A percentile compares a stretch with the other conserved stretches of the same genome.
Conservation (phyloP, 371 early-diverging fungal genomes). For the Rhizopus delemar region DNA sequence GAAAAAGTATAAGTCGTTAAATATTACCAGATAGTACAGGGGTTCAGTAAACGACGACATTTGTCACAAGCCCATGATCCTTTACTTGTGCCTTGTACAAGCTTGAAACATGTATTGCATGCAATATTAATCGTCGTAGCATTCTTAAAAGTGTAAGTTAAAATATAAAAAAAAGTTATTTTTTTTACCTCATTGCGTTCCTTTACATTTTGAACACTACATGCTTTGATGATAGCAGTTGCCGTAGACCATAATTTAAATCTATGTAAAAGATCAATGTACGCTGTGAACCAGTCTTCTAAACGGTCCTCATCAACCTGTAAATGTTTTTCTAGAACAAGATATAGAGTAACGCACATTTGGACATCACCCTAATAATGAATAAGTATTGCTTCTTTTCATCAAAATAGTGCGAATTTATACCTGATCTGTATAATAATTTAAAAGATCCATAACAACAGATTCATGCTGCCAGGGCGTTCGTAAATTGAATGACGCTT, state of each 20-base stretch:
- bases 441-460: conserved; percentile 58
- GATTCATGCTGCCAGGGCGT: conserved; percentile 60
- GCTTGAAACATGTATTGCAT: conserved; percentile 73
- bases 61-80: conserved; percentile 78
- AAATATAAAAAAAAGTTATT: conserved; percentile 13
- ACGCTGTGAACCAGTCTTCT: conserved; percentile 73
- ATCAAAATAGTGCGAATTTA: not conserved
- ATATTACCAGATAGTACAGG: conserved; percentile 74
- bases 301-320: conserved; percentile 48
- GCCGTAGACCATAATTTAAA: conserved; percentile 75
- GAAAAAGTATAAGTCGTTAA: not conserved
- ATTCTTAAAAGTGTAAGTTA: conserved; percentile 45
- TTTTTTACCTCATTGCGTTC: conserved; percentile 61
- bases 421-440: conserved; percentile 77
- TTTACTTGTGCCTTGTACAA: conserved; percentile 53
- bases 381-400: not conserved
- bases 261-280: conserved; percentile 77
- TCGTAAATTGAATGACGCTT: conserved; percentile 29
- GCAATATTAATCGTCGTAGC: conserved; percentile 75
- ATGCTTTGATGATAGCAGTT: conserved; percentile 63
- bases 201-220: conserved; percentile 56
- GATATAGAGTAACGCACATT: conserved; percentile 76
- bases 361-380: conserved; percentile 72
- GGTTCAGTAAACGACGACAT: conserved; percentile 63
- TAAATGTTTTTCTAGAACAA: conserved; percentile 59